Base-by-base conservation (phyloP, 495 filamentous ascomycete genomes). In the Chaetomium tenue region DNA sequence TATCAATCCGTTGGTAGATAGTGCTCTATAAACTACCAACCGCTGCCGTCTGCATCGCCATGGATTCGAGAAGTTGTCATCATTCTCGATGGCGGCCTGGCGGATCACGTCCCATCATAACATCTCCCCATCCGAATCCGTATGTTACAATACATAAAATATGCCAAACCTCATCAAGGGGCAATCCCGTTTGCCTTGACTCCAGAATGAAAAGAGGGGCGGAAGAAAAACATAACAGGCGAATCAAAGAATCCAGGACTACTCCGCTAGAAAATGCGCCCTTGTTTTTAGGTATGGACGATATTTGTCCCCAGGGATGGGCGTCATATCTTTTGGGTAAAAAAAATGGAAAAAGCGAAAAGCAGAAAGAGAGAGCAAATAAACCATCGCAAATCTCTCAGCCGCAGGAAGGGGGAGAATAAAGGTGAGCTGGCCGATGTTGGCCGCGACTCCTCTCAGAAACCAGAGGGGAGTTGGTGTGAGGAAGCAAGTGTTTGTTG, bases 131-230 rank as follows among this genome's bases (percentile, higher is more conserved):
- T 37, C 16, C 18, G 3, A 20, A 42, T 37, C 18, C 26, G 12
- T 60, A 60, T 60, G 44, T 40, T 60, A 60, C 58, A 60, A 9
- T 16, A 39, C 18, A 46, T 51, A 39, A 37, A 59, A 57, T 40
- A 51, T 30, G 9, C 26, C 46, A 51, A 60, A 16, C 16, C n/a
- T 51, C 58, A 40, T 60, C 13, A 20, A 60, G 51, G 20, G 28
- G 28, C 23, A 3, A 22, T 15, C 44, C 58, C 9, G 44, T 39
- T 16, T 60, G 58, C 39, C 58, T 60, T 51, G 58, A 37, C 46
- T 39, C 58, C 58, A 22, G 7, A 46, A 7, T 28, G 40, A 52
- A n/a, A 16, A 39, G 39, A 60, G 37, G 47, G 22, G 22, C 3
- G 23, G 20, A 20, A 23, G 22, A 52, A 30, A 30, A n/a, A 52